These are phyloP conservation scores for Phytophthora europaea DNA, from an alignment of 352 stramenopile species.

Conservation along the genomic window DNA sequence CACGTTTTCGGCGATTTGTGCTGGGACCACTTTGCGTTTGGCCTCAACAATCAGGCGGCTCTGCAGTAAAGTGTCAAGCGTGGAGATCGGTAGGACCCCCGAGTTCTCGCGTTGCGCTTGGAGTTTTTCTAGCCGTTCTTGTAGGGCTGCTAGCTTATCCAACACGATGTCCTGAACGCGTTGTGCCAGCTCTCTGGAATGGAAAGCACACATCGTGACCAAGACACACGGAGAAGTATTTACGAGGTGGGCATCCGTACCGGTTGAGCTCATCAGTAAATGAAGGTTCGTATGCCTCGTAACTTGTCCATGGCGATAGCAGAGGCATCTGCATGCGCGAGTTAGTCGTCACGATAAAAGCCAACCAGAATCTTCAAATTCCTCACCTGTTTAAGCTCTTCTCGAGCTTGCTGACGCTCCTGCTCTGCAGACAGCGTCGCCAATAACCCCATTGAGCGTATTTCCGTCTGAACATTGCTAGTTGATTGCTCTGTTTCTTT, in stretches of 20 bases:
- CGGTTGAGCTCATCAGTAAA: conserved; percentile 63
- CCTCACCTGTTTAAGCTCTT: conserved; percentile 36
- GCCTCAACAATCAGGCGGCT: conserved; percentile 71
- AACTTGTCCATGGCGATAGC: conserved; percentile 57
- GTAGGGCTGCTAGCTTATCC: conserved; percentile 51
- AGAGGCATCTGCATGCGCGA: conserved; percentile 40
- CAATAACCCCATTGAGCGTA: conserved; percentile 1
- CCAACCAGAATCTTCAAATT: background rate
- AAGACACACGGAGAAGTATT: background rate
- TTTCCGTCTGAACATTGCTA: conserved; percentile 2
- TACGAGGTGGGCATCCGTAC: conserved; percentile 20
- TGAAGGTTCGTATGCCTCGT: conserved; percentile 50
- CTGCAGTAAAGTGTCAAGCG: conserved; percentile 59
- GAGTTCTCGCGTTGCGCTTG: conserved; percentile 51
- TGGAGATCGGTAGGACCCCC: conserved; percentile 54
- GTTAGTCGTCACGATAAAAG: background rate
- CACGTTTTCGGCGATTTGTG: conserved; percentile 58
- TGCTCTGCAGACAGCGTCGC: conserved; percentile 55
- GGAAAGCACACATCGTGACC: background rate
- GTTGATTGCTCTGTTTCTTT: conserved; percentile 2
- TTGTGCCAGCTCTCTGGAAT: conserved; percentile 48
- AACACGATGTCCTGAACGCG: conserved; percentile 54
- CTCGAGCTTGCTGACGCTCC: conserved; percentile 22
- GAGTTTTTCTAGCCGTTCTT: conserved; percentile 53
- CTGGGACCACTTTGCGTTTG: conserved; percentile 63